Evolutionary conservation across 768 basidiomycete genomes (phyloP), one percentile per base, ranked within the genome.

Genomic region (Agrocybe chaxingu): DNA sequence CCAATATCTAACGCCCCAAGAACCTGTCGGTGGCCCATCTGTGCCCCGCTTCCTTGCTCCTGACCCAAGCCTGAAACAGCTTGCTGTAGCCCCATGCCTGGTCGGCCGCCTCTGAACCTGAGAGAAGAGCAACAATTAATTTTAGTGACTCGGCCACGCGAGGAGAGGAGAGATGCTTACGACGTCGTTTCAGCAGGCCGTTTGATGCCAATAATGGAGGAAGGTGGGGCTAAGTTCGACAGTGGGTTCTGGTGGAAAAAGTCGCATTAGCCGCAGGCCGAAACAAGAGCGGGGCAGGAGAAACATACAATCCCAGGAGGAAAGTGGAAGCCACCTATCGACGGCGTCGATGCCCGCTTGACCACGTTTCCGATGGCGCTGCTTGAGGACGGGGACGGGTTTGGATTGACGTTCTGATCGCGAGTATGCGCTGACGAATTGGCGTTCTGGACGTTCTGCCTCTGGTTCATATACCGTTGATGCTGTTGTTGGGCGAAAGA

Each of bases 321-420:
- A 48, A 76, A 75, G 57, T 78, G 70, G 56, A 77, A 82, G 1
- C 77, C 78, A 24, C 79, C 79, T 51, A 72, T 65, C 2, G 77
- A 70, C 18, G 70, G 71, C 35, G 67, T 65, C 12, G 60, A 32
- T 9, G 68, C 57, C 33, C 63, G 63, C 49, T 59, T 56, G 2
- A 34, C 42, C 8, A 39, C 50, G 38, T 48, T 45, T 18, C 50
- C 44, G 8, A 37, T 19, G 4, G 47, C 55, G 54, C 36, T 13
- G 54, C 30, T 18, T 49, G 24, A 24, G 24, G 24, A 24, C 45
- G 24, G 19, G n/a, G 42, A 36, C 32, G 35, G 42, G 24, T 31
- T 44, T 8, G 56, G 52, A 13, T 43, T 42, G 12, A 50, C 32
- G 44, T 52, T 63, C 49, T 60, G 61, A 47, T 59, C 58, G 29